A percentile compares a stretch with the other conserved stretches of the same genome.
Conservation (phyloP, 805 yeast species). For the Yamadazyma endophytica region DNA sequence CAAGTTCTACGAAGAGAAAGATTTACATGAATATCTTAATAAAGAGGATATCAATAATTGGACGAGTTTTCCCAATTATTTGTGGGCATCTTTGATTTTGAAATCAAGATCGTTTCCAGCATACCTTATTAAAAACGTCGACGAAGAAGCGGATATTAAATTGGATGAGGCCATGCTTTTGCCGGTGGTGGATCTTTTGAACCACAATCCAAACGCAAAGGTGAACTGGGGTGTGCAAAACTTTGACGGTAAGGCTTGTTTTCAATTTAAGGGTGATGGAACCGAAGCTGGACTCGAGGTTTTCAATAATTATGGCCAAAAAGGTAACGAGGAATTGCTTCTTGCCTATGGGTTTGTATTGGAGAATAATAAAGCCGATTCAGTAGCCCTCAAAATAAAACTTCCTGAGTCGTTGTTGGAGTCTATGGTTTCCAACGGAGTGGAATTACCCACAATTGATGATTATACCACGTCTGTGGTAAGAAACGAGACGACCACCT, state of each 20-base stretch:
- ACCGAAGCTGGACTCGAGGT: conserved; percentile 44
- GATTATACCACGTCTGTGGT: conserved; percentile 39
- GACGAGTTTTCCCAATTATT: conserved; percentile 62
- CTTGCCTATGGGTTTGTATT: conserved; percentile 79
- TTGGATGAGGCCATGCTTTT: conserved; percentile 60
- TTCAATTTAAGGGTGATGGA: conserved; percentile 41
- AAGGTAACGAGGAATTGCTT: conserved; percentile 78
- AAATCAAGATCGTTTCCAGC: conserved; percentile 81
- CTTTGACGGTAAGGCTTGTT: conserved; percentile 15
- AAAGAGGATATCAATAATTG: conserved; percentile 37
- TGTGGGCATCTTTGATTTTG: conserved; percentile 73
- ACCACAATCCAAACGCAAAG: conserved; percentile 59
- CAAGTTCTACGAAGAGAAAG: conserved; percentile 35
- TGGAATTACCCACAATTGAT: conserved; percentile 30
- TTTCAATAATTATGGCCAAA: conserved; percentile 82
- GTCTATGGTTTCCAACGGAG: conserved; percentile 30
- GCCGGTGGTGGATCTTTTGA: conserved; percentile 76
- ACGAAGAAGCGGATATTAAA: conserved; percentile 20
- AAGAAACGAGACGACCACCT: conserved; percentile 2
- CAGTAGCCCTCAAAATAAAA: conserved; percentile 56
- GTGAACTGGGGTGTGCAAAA: conserved; percentile 56
- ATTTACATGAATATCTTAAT: conserved; percentile 25
- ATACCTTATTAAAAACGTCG: conserved; percentile 43
- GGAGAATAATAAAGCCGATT: conserved; percentile 54
- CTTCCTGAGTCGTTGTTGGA: conserved; percentile 34